These are phyloP conservation scores for Podospora pseudocomata DNA, from an alignment of 495 filamentous ascomycete genomes.

Conservation along the genomic window DNA sequence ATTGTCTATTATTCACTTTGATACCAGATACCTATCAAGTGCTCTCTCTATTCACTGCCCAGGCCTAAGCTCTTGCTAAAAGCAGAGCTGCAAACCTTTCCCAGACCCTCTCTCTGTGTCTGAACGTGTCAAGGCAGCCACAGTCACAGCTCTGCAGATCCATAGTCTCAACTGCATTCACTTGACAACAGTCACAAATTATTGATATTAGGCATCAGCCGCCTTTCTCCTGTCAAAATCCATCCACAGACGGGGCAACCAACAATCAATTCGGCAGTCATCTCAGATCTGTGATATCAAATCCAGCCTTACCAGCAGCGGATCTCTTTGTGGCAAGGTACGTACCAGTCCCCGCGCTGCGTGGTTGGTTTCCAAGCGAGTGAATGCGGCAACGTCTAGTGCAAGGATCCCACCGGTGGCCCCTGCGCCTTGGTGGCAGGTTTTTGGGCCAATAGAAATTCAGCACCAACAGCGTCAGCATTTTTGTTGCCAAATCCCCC, in stretches of 20 bases:
- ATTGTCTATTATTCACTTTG: not conserved
- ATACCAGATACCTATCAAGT: not conserved
- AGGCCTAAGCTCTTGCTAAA: not conserved
- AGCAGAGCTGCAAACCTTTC: not conserved
- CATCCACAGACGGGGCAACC: too few species aligned
- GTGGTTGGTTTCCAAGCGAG: slow-evolving; percentile 15
- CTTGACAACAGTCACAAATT: slow-evolving; percentile 1
- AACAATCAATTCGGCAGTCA: not conserved
- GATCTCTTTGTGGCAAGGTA: slow-evolving; percentile 16
- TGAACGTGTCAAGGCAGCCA: not conserved
- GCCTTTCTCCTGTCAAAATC: not conserved
- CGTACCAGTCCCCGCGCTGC: slow-evolving; percentile 13
- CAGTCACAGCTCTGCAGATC: not conserved
- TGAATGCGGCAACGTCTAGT: slow-evolving; percentile 9
- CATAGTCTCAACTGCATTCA: not conserved
- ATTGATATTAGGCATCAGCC: not conserved
- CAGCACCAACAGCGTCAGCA: slow-evolving; percentile 10
- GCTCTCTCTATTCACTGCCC: not conserved
- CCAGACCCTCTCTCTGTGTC: not conserved
- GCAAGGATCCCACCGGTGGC: slow-evolving; percentile 18
- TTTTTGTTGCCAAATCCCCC: slow-evolving; percentile 28
- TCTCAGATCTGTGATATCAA: not conserved
- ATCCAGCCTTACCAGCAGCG: slow-evolving; percentile 12
- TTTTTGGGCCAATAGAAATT: slow-evolving; percentile 36
- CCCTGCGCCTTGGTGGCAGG: slow-evolving; percentile 19